phyloP scores from a whole-genome alignment of 2,329 filamentous ascomycete species.

The Pseudogymnoascus sp. region DNA sequence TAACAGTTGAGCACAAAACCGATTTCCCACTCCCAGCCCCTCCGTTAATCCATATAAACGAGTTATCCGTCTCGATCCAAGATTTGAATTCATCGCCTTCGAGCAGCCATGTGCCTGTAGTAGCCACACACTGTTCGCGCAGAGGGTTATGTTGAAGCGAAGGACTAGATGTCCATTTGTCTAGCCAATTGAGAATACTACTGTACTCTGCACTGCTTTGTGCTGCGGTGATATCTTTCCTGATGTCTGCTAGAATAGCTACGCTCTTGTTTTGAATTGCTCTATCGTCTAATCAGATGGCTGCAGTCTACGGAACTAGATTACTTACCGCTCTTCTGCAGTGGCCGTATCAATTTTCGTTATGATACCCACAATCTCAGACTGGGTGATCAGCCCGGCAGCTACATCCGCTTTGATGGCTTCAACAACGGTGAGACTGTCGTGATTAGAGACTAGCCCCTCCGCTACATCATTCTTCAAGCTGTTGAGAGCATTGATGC shows the following conservation, averaged over 20 bases:
- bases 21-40: constrained; percentile 15
- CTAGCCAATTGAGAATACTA: constrained; percentile 3
- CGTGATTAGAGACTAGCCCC: background rate
- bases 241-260: background rate
- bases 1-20: constrained; percentile 13
- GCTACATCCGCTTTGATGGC: background rate
- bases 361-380: background rate
- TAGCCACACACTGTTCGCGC: constrained; percentile 9
- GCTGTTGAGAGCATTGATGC: background rate
- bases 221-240: background rate
- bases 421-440: background rate
- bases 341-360: constrained; percentile 18
- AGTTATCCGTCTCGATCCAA: constrained; percentile 10
- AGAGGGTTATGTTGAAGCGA: constrained; percentile 16
- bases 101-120: constrained; percentile 17
- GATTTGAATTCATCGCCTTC: constrained; percentile 1
- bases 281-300: background rate
- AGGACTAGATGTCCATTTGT: constrained; percentile 8
- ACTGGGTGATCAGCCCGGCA: background rate
- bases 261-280: background rate
- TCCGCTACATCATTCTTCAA: background rate
- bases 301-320: constrained; percentile 12
- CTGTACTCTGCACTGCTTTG: constrained; percentile 3
- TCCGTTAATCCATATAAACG: constrained; percentile 16
- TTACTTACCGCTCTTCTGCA: constrained; percentile 20